Percentiles rank a stretch among this genome's conserved stretches.
These are phyloP conservation scores for Pichia cabralensis DNA, from an alignment of 805 yeast species.

Conservation along the genomic window DNA sequence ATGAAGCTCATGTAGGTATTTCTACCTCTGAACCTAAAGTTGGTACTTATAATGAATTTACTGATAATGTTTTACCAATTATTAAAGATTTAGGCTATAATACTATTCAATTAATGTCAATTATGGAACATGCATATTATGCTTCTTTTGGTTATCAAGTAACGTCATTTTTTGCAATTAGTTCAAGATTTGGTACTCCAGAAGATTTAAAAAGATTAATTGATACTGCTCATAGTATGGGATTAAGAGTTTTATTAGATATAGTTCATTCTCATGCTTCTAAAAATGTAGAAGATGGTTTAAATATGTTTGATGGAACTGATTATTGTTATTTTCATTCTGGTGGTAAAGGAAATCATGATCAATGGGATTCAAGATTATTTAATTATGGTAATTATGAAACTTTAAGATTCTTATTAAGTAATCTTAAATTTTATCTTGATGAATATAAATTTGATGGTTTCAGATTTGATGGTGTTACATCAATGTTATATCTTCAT, in stretches of 20 bases:
- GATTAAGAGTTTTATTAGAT: slow-evolving; percentile 78
- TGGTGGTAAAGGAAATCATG: slow-evolving; percentile 83
- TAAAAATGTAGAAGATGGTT: slow-evolving; percentile 87
- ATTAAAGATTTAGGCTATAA: slow-evolving; percentile 82
- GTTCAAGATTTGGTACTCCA: slow-evolving; percentile 91
- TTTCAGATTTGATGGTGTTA: slow-evolving; percentile 93
- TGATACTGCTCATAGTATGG: slow-evolving; percentile 85
- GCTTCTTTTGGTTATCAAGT: slow-evolving; percentile 98
- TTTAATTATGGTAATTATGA: slow-evolving; percentile 90
- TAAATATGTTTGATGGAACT: slow-evolving; percentile 89
- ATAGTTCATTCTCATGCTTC: slow-evolving; percentile 96
- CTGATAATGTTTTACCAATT: slow-evolving; percentile 69
- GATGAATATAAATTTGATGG: slow-evolving; percentile 89
- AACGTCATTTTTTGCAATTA: slow-evolving; percentile 81
- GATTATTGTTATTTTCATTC: slow-evolving; percentile 88
- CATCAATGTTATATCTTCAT: slow-evolving; percentile 83
- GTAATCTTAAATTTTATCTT: slow-evolving; percentile 74
- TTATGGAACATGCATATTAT: slow-evolving; percentile 98
- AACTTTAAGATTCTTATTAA: slow-evolving; percentile 74
- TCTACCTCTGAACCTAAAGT: slow-evolving; percentile 83
- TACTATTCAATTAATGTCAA: slow-evolving; percentile 92
- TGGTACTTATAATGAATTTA: slow-evolving; percentile 80
- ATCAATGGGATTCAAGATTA: slow-evolving; percentile 91
- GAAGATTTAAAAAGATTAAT: slow-evolving; percentile 86
- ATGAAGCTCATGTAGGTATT: slow-evolving; percentile 94